Evolutionary conservation across 805 yeast genomes (phyloP).

Genomic region (Pichia pseudocactophila): DNA sequence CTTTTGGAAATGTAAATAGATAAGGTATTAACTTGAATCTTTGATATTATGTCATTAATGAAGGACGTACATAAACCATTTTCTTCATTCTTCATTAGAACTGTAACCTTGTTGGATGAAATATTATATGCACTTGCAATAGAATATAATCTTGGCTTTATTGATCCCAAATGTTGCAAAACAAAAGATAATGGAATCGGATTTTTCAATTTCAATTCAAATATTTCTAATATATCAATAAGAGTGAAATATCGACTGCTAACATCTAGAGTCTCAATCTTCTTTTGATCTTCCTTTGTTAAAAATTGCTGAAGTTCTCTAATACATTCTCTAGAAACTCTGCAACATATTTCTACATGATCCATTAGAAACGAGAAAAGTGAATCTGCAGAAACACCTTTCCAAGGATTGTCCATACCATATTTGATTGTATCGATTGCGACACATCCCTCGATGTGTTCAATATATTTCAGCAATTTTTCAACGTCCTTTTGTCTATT

Average conservation of each 20-base stretch:
- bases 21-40: constrained; percentile 41
- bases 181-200: constrained; percentile 77
- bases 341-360: constrained; percentile 78
- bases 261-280: constrained; percentile 35
- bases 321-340: constrained; percentile 76
- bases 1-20: constrained; percentile 87
- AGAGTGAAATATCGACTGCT: constrained; percentile 53
- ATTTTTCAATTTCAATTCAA: constrained; percentile 43
- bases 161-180: constrained; percentile 64
- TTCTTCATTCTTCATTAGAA: constrained; percentile 81
- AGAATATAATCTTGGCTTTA: constrained; percentile 88
- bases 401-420: constrained; percentile 38
- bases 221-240: constrained; percentile 52
- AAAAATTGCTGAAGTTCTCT: constrained; percentile 7
- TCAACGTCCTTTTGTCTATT: constrained; percentile 62
- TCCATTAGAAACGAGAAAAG: constrained; percentile 68
- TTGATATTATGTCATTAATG: constrained; percentile 53
- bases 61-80: constrained; percentile 83
- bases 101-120: constrained; percentile 53
- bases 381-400: constrained; percentile 34
- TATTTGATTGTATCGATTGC: constrained; percentile 39
- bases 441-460: background rate
- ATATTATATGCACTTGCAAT: constrained; percentile 71
- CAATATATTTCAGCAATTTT: constrained; percentile 42
- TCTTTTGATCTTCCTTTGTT: constrained; percentile 25